A percentile compares a stretch with the other conserved stretches of the same genome.
Evolutionary conservation across 345 rosid species (phyloP).

Genomic region (Eucalyptus viminalis): DNA sequence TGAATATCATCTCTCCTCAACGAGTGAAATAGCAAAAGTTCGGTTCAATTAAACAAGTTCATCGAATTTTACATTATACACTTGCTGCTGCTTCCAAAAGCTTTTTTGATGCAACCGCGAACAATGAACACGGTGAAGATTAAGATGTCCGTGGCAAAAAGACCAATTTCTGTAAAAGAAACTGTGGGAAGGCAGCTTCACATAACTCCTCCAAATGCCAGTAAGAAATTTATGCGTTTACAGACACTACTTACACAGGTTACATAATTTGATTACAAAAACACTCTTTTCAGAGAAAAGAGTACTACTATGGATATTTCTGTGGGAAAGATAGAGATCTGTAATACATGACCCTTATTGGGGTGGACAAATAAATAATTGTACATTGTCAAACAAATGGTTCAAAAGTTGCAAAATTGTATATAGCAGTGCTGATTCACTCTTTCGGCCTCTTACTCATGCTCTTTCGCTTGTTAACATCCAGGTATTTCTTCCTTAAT

Average conservation of each 20-base stretch:
- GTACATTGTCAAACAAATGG: background rate
- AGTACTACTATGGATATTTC: background rate
- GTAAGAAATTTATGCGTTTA: background rate
- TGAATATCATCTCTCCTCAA: background rate
- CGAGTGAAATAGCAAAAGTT: background rate
- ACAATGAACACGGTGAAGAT: background rate
- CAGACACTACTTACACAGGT: background rate
- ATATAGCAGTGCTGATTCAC: constrained; percentile 2
- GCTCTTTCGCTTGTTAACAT: constrained; percentile 85
- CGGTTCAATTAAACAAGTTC: background rate
- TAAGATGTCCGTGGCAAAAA: background rate
- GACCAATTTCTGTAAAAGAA: background rate
- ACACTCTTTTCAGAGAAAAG: background rate
- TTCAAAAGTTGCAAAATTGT: background rate
- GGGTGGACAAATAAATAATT: background rate
- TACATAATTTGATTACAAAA: background rate
- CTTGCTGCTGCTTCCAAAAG: background rate
- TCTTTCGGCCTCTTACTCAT: constrained; percentile 74
- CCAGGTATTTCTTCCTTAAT: constrained; percentile 74
- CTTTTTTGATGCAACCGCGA: background rate
- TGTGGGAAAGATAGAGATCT: background rate
- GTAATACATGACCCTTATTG: background rate
- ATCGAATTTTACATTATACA: background rate
- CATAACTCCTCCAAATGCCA: background rate
- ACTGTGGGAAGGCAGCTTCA: background rate